phyloP scores from a whole-genome alignment of 1,284 basidiomycete genomes.

The Austroboletus novae-zelandiae region DNA sequence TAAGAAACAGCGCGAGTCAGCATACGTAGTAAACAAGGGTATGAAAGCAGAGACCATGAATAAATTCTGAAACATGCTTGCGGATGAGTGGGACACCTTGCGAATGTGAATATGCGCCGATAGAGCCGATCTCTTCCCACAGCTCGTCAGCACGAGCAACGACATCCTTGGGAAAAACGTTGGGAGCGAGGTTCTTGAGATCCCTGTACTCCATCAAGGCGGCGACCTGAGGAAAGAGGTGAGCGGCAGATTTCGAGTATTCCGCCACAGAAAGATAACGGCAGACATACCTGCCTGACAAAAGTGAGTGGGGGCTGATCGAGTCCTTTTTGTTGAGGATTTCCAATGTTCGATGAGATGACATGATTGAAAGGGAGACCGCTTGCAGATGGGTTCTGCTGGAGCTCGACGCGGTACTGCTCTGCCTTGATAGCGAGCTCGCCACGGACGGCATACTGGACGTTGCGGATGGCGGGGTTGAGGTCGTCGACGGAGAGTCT shows the following conservation, averaged over 20 bases:
- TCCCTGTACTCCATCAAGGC: slow-evolving; percentile 92
- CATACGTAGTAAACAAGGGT: background rate
- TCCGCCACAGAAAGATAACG: background rate
- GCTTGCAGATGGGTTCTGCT: slow-evolving; percentile 43
- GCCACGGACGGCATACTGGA: slow-evolving; percentile 96
- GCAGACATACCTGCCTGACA: slow-evolving; percentile 73
- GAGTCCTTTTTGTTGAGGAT: slow-evolving; percentile 94
- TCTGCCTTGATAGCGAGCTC: slow-evolving; percentile 96
- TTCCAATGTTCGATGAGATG: slow-evolving; percentile 97
- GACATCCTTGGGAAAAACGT: slow-evolving; percentile 85
- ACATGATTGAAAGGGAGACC: slow-evolving; percentile 84
- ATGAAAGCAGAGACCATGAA: slow-evolving; percentile 36
- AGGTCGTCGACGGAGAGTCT: slow-evolving; percentile 60
- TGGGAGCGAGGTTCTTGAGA: slow-evolving; percentile 73
- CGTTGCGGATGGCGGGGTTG: slow-evolving; percentile 85
- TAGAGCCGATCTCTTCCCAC: slow-evolving; percentile 84
- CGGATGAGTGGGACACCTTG: slow-evolving; percentile 92
- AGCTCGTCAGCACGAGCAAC: slow-evolving; percentile 82
- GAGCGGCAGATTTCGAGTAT: background rate
- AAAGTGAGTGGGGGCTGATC: slow-evolving; percentile 95
- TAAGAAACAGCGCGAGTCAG: slow-evolving; percentile 8
- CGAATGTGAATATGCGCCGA: slow-evolving; percentile 95
- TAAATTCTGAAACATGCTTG: slow-evolving; percentile 87
- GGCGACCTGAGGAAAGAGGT: slow-evolving; percentile 58
- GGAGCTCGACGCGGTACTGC: slow-evolving; percentile 70